A percentile compares a stretch with the other conserved stretches of the same genome.
phyloP scores from a whole-genome alignment of 169 alveolate genomes.

The Neospora caninum region DNA sequence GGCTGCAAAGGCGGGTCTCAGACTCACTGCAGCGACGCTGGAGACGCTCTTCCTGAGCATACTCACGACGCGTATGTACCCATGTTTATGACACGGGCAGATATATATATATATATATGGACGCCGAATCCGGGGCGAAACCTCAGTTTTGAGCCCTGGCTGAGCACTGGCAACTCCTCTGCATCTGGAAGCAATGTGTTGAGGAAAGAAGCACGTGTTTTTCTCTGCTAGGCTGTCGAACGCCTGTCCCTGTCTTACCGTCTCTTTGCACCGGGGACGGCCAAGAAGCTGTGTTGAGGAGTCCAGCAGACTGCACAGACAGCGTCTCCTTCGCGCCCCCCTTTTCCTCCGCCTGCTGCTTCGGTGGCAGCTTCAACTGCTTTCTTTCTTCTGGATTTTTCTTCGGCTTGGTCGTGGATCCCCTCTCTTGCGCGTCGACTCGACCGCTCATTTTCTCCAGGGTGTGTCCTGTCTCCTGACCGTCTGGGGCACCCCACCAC shows the following conservation, averaged over 20 bases:
- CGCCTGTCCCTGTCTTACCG: not conserved
- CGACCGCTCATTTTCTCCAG: not conserved
- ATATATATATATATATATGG: not conserved
- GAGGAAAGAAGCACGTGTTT: too few relatives aligned
- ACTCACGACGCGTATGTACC: too few relatives aligned
- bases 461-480: not conserved
- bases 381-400: not conserved
- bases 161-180: too few relatives aligned
- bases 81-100: not conserved
- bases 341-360: constrained; percentile 56
- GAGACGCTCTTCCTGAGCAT: too few relatives aligned
- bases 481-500: not conserved
- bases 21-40: too few relatives aligned
- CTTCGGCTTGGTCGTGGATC: not conserved
- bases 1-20: too few relatives aligned
- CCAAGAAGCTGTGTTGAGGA: constrained; percentile 50
- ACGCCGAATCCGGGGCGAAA: too few relatives aligned
- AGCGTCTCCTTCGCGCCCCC: constrained; percentile 17
- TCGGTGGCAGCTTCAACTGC: constrained; percentile 26
- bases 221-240: too few relatives aligned
- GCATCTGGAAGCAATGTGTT: too few relatives aligned
- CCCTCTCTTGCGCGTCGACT: not conserved
- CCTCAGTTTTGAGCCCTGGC: too few relatives aligned
- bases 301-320: constrained; percentile 55
- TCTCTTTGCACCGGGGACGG: constrained; percentile 29